A percentile compares a stretch with the other conserved stretches of the same genome.
phyloP scores from a whole-genome alignment of 208 protist species.

The Wallacemonas collosoma region DNA sequence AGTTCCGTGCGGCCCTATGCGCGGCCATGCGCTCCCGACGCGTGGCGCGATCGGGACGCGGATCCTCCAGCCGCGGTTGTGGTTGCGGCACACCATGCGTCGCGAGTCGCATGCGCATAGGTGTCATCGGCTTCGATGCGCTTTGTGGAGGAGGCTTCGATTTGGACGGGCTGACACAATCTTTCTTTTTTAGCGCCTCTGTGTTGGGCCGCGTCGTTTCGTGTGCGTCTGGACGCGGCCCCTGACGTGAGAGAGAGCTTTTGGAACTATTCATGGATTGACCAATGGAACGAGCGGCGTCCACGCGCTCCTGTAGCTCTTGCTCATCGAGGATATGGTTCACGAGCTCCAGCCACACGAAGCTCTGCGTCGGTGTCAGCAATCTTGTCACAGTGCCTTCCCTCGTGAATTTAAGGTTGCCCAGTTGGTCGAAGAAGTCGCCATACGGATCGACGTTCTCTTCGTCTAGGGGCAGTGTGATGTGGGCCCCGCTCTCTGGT shows the following conservation, averaged over 20 bases:
- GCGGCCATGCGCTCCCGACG: background rate
- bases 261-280: background rate
- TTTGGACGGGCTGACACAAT: background rate
- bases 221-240: background rate
- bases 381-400: background rate
- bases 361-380: background rate
- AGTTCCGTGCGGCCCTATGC: conserved; percentile 1
- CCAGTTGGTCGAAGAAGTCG: background rate
- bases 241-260: background rate
- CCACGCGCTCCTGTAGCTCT: conserved; percentile 2
- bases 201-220: background rate
- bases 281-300: background rate
- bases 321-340: conserved; percentile 1
- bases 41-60: background rate
- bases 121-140: background rate
- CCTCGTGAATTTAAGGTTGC: no score
- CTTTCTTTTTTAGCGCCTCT: background rate
- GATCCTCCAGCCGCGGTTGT: conserved; percentile 8
- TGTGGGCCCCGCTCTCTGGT: no score
- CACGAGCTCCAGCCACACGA: background rate
- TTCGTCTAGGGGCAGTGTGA: no score
- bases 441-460: conserved; percentile 12
- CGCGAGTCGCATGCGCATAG: background rate
- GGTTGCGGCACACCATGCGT: conserved; percentile 10
- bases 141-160: background rate